A percentile compares a stretch with the other conserved stretches of the same genome.
Evolutionary conservation across 805 yeast species (phyloP).

Genomic region (Metschnikowia baotianmanensis): DNA sequence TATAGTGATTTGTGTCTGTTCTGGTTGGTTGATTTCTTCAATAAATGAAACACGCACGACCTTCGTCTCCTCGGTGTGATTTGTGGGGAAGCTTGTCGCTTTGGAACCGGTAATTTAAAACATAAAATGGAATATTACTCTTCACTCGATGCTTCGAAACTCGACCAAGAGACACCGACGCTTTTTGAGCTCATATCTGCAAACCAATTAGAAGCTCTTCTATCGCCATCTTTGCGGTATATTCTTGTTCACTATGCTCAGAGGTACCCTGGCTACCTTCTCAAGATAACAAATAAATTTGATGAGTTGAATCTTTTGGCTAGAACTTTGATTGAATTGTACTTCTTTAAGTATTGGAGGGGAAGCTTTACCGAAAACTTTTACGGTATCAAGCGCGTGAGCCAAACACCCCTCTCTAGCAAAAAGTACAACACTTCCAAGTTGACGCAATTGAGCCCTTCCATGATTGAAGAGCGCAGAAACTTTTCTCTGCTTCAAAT

Average conservation of each 20-base stretch:
- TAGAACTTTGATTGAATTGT: conserved; percentile 67
- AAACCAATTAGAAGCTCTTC: conserved; percentile 67
- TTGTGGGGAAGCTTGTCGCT: too few species aligned
- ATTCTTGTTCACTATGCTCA: conserved; percentile 79
- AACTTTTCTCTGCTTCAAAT: conserved; percentile 54
- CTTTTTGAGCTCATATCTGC: conserved; percentile 85
- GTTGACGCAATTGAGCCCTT: conserved; percentile 37
- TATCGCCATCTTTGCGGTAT: conserved; percentile 81
- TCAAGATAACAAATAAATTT: conserved; percentile 61
- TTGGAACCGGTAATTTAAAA: too few species aligned
- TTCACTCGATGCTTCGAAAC: conserved; percentile 69
- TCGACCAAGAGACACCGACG: conserved; percentile 79
- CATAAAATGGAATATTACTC: conserved; percentile 77
- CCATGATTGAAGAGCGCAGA: conserved; percentile 49
- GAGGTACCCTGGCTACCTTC: conserved; percentile 66
- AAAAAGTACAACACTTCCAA: conserved; percentile 29
- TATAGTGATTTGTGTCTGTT: too few species aligned
- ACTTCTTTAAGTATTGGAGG: conserved; percentile 70
- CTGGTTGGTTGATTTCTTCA: too few species aligned
- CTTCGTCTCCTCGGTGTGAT: too few species aligned
- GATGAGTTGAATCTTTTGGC: conserved; percentile 70
- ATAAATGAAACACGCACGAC: too few species aligned
- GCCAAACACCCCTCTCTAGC: conserved; percentile 33
- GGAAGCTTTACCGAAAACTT: conserved; percentile 88
- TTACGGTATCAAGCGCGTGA: conserved; percentile 77